Base-by-base conservation (phyloP, 2,329 filamentous ascomycete species). In the Periconia sp. region DNA sequence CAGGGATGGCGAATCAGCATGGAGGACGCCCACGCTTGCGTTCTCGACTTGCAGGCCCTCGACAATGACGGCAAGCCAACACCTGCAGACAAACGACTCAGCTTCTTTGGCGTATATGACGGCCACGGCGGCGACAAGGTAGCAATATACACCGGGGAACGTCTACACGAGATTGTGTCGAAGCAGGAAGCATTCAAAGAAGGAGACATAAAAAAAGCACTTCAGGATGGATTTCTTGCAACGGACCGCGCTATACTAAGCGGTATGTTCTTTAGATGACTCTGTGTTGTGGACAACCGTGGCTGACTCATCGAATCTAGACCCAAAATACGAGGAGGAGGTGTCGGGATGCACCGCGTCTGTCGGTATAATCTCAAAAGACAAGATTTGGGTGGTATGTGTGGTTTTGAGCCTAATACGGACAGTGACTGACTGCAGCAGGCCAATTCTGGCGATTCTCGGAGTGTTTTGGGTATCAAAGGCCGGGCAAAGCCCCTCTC, bases 1-100 rank as follows among this genome's bases (percentile, higher is more conserved):
- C 94, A 99, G 76, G 94, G 94, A 79, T 99, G 94, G 94, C 88
- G 94, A 77, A 97, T 99, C 77, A 96, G 89, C 79, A 99, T 99
- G 94, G 94, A 99, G 73, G 94, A 99, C 71, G 86, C 94, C 53
- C 94, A 99, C 76, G 89, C 89, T 50, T 83, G 88, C 42, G 78
- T 97, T 38, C 87, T 99, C 69, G 89, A 97, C 73, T 84, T 97
- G 57, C 83, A 94, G 65, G 78, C 84, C 48, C 76, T 78, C 49
- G 75, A 75, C 59, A 73, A 73, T 24, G 69, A 66, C 46, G 74
- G 78, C 50, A 77, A 80, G 54, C 59, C 86, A 59, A 83, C 84
- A 41, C 79, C 83, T 37, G 81, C 86, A 60, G 78, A 85, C 61
- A 83, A 86, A 61, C 85, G 88, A 68, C 79, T 97, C 65, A 91